Evolutionary conservation across 768 basidiomycete genomes (phyloP).

Genomic region (Pulveroboletus frians): DNA sequence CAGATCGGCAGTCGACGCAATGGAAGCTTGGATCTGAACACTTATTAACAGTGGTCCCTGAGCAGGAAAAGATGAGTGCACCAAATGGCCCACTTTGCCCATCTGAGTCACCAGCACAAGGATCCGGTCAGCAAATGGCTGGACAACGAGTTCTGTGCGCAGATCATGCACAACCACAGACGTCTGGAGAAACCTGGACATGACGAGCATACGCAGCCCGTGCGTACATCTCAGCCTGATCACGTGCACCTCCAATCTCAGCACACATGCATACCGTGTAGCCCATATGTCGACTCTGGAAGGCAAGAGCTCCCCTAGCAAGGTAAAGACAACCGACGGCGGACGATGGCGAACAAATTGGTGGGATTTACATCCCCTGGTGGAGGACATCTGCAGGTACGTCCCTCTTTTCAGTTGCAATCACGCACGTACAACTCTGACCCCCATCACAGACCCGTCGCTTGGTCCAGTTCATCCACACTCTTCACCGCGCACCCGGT

Average conservation of each 20-base stretch:
- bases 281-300: constrained; percentile 23
- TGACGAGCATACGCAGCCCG: not conserved
- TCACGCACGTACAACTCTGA: not conserved
- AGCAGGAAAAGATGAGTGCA: constrained; percentile 31
- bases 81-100: constrained; percentile 86
- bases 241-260: constrained; percentile 1
- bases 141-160: constrained; percentile 70
- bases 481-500: constrained; percentile 66
- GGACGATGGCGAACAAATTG: constrained; percentile 58
- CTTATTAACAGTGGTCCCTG: constrained; percentile 6
- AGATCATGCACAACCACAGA: constrained; percentile 50
- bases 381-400: constrained; percentile 53
- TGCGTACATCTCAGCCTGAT: not conserved
- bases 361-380: constrained; percentile 68
- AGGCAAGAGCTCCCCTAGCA: constrained; percentile 36
- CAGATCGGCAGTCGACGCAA: constrained; percentile 61
- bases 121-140: constrained; percentile 73
- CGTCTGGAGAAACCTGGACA: constrained; percentile 36
- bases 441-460: constrained; percentile 47
- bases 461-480: constrained; percentile 65
- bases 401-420: not conserved
- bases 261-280: not conserved
- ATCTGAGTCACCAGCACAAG: constrained; percentile 88
- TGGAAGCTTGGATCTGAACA: constrained; percentile 70
- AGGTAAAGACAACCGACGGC: constrained; percentile 51